Evolutionary conservation across 192 early-diverging fungal species (phyloP).

Genomic region (Neocallimastix lanati): DNA sequence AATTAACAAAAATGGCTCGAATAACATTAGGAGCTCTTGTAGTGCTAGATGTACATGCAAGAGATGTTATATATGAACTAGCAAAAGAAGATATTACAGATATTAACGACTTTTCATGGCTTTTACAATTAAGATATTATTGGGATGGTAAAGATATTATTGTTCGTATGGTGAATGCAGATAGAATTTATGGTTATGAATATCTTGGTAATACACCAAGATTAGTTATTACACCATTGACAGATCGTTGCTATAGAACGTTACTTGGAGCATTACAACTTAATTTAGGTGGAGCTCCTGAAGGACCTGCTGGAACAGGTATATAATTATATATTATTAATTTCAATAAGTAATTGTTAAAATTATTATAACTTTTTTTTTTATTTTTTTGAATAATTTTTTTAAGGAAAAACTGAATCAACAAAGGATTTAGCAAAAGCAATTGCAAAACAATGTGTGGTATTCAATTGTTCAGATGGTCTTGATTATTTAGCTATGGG

Average conservation of each 20-base stretch:
- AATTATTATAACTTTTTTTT: too few relatives aligned
- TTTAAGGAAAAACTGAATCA: constrained; percentile 51
- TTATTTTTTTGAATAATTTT: too few relatives aligned
- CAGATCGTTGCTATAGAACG: constrained; percentile 41
- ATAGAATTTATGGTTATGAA: constrained; percentile 30
- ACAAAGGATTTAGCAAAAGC: constrained; percentile 45
- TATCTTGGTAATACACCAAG: constrained; percentile 29
- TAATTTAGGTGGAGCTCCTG: constrained; percentile 43
- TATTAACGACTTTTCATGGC: constrained; percentile 35
- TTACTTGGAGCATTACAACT: constrained; percentile 41
- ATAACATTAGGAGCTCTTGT: constrained; percentile 39
- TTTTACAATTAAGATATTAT: constrained; percentile 39
- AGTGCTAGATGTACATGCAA: constrained; percentile 45
- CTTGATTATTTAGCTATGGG: constrained; percentile 48
- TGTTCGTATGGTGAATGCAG: constrained; percentile 42
- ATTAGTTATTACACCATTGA: constrained; percentile 39
- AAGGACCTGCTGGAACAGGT: constrained; percentile 26
- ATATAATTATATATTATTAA: too few relatives aligned
- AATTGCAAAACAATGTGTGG: constrained; percentile 48
- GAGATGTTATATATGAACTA: constrained; percentile 29
- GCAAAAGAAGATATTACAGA: constrained; percentile 21
- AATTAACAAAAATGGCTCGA: constrained; percentile 37
- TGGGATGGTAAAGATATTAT: constrained; percentile 37
- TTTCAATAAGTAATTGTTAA: too few relatives aligned
- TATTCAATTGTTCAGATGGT: constrained; percentile 51